Base-by-base conservation (phyloP, 192 early-diverging fungal genomes). In the Chytriomyces confervae region DNA sequence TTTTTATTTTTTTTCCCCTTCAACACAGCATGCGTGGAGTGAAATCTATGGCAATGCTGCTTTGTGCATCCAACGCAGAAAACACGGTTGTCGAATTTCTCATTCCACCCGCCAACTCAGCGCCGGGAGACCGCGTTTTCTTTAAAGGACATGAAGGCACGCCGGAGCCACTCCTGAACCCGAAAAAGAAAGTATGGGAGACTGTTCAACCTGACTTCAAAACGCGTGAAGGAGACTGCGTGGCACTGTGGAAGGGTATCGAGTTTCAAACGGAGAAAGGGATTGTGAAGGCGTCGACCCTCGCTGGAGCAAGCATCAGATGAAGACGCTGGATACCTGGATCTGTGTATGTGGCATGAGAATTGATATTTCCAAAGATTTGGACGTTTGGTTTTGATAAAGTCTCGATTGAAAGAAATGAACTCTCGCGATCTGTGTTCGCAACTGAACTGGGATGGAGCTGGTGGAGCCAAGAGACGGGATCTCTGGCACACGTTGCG, bases 141-240 rank as follows among this genome's bases (percentile, higher is more conserved):
- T 95, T 98, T 86, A 93, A 94, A 43, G 95, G 95, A 45, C 91
- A 92, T 78, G 92, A 96, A 88, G 93, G 93, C 66, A 76, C 82
- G 50, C 95, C 97, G 43, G 96, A 97, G 72, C 90, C 86, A 66
- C 88, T 93, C 36, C 90, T 99, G 73, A 97, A 97, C 82, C 96
- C 97, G 73, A 99, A 99, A 89, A 95, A 95, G 89, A 99, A 99
- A 88, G 90, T 97, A 69, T 99, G 91, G 87, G 97, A 99, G 81
- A 94, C 96, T 29, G 93, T 98, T 66, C 96, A 97, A 88, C 94
- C 96, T 29, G 89, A 91, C 44, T 91, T 93, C 76, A 82, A 64
- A 24, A 83, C 85, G 7, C 44, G 83, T 5, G 85, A 84, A 9
- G 36, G 36, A 36, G 87, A 86, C 72, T 72, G 83, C 5, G 87